Percentiles rank a stretch among this genome's conserved stretches.
These are phyloP conservation scores for Phytopythium aichiense DNA, from an alignment of 352 stramenopile species.

Conservation along the genomic window DNA sequence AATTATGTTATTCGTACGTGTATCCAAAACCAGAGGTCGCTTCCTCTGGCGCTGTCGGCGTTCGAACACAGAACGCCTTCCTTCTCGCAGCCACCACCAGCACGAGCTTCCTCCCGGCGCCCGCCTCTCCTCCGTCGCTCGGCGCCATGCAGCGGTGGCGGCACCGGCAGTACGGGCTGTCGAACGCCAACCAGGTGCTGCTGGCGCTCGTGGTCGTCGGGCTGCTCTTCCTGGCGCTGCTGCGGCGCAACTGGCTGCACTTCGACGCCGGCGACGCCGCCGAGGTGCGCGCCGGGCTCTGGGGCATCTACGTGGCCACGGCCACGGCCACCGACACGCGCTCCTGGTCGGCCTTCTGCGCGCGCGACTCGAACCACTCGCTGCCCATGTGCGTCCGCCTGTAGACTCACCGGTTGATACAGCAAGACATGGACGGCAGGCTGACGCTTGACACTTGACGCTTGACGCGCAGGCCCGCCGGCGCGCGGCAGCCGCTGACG, in stretches of 20 bases:
- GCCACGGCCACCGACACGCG: constrained; percentile 31
- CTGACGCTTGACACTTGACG: too few species aligned
- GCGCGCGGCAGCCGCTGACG: constrained; percentile 12
- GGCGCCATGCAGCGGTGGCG: constrained; percentile 31
- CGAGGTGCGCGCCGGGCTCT: constrained; percentile 51
- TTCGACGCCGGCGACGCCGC: constrained; percentile 20
- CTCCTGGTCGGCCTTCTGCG: constrained; percentile 55
- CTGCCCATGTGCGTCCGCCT: constrained; percentile 1
- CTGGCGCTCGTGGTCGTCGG: constrained; percentile 46
- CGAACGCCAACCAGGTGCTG: constrained; percentile 85
- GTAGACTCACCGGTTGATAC: too few species aligned
- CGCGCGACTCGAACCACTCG: constrained; percentile 12
- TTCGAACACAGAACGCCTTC: background rate
- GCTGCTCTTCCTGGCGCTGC: constrained; percentile 59
- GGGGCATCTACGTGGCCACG: constrained; percentile 33
- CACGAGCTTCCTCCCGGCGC: too few species aligned
- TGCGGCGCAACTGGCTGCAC: constrained; percentile 60
- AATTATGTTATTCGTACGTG: too few species aligned
- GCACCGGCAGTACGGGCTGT: constrained; percentile 70
- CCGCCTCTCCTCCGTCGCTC: too few species aligned
- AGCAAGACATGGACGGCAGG: too few species aligned
- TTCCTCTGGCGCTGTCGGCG: too few species aligned
- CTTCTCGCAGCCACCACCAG: background rate
- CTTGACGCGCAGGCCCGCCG: constrained; percentile 4
- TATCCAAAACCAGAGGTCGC: too few species aligned